Conservation (phyloP, 306 rosid genomes). For the Oemleria cerasiformis region DNA sequence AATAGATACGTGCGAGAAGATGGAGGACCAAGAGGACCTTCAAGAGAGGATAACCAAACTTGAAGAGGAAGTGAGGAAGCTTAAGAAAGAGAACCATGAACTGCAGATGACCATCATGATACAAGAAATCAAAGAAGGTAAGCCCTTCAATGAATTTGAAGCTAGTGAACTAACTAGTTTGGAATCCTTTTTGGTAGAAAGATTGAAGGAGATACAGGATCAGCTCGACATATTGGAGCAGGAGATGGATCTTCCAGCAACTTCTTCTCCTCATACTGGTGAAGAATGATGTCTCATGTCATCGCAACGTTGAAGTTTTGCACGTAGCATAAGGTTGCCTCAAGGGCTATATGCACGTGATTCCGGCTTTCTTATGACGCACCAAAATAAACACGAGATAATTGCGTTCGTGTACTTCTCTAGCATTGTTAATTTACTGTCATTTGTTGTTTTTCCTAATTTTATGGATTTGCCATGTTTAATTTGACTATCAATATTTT, state of each 20-base stretch:
- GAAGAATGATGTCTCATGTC: too few species aligned
- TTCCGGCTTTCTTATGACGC: too few species aligned
- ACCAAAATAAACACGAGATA: too few species aligned
- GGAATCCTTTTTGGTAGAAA: background rate
- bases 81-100: background rate
- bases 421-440: too few species aligned
- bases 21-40: background rate
- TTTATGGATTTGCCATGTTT: too few species aligned
- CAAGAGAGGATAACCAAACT: background rate
- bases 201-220: constrained; percentile 4
- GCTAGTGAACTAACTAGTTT: constrained; percentile 2
- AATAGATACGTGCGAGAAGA: background rate
- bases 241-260: background rate
- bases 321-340: too few species aligned
- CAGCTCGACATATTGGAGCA: background rate
- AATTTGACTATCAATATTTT: too few species aligned
- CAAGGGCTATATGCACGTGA: too few species aligned
- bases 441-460: too few species aligned
- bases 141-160: background rate
- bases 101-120: background rate
- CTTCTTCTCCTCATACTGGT: background rate
- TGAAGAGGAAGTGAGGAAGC: background rate
- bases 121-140: background rate
- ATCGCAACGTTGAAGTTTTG: too few species aligned
- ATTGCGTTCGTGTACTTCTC: too few species aligned